Base-by-base conservation (phyloP, 345 rosid genomes). In the Turnera subulata region DNA sequence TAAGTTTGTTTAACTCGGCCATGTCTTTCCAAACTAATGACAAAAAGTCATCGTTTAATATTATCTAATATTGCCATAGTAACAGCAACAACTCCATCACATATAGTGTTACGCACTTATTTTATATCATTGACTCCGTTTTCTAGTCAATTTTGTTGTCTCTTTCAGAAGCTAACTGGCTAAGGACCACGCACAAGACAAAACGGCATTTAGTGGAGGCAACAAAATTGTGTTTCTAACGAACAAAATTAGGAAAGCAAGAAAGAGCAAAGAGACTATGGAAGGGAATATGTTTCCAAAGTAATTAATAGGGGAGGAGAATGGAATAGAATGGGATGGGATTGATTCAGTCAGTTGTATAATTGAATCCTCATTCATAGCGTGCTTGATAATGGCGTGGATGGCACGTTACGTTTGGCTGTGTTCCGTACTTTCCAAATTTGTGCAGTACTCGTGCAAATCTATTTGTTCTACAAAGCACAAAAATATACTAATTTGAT, bases 1-100 rank as follows among this genome's bases (percentile, higher is more conserved):
- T 63, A 66, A 73, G 50, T 33, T 66, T 62, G 61, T 72, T 77
- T 63, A 69, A 56, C 11, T 33, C 11, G 11, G n/a, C 22, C 53
- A 50, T 39, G 25, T 59, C 69, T 64, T 40, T 21, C 46, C 43
- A 0, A 55, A 24, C 38, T n/a, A 55, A 55, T 17, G 17, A 14
- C 13, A 52, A 58, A 64, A 50, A 39, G 42, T 55, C 63, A 45
- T 48, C 37, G 9, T 48, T 11, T 62, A 37, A 32, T 48, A 5
- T 35, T n/a, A 0, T 44, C 14, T 46, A 22, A 29, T 46, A 24
- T 23, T 39, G 35, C 16, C 8, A 59, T 49, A 10, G 10, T 35
- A 1, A 39, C 62, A 21, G 22, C 62, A 67, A 35, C 80, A 47
- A 60, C 71, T 57, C 68, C 68, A 67, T 56, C 71, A 16, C 43